Evolutionary conservation across 768 basidiomycete species (phyloP), one percentile per base, ranked within the genome.

Genomic region (Rhodotorula graminis): DNA sequence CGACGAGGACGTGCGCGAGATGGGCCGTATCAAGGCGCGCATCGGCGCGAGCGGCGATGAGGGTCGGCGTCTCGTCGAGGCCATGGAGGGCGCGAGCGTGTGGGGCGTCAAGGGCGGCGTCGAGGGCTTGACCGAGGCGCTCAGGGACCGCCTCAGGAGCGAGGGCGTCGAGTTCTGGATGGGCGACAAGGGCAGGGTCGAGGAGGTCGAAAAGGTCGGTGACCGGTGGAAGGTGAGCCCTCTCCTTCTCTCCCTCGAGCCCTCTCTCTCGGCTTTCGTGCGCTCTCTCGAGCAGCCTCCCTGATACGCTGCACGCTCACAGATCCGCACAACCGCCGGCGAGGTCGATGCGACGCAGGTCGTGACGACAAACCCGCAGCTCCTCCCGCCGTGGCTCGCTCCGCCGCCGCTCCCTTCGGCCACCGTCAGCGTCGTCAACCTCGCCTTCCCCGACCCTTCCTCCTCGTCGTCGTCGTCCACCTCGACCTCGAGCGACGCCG

Each of bases 401-500:
- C 89, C 25, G 83, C 85, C 14, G 47, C 79, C 11, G 0, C 40
- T 73, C 79, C 85, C 88, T 0, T 83, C 84, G 52, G 88, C 93
- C 33, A 88, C 89, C 18, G 92, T 97, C 69, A 87, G 86, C n/a
- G 91, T 96, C 50, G 82, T 93, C 76, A 95, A 92, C 82, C 83
- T 98, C 78, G 86, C 97, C 74, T 97, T 95, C 83, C 83, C 37
- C 87, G 1, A 10, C 57, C 79, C 80, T 44, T 66, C 79, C 9
- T 37, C 37, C 9, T 37, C 18, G 92, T 97, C 69, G 87, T 86
- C n/a, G 91, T 96, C 50, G 82, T 93, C 76, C 95, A 92, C 82
- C 83, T 98, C 78, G 86, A 96, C 73, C 31, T 79, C 85, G 44
- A 80, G 8, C 14, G 44, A 18, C 44, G 44, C 82, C 33, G 77